Base-by-base conservation (phyloP, 371 early-diverging fungal species). In the Mucor racemosus region DNA sequence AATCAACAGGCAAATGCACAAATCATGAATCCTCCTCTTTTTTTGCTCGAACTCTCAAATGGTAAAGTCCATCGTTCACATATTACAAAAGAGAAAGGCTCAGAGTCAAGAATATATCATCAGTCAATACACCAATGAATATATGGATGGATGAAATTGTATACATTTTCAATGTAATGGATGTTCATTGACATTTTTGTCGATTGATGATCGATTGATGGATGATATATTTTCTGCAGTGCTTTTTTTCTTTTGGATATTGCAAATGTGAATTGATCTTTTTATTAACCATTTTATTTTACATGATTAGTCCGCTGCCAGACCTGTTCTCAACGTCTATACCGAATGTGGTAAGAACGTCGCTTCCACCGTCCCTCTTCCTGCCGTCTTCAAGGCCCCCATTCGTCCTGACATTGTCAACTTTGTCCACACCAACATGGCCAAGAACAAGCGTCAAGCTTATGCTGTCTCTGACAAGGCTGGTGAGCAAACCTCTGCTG, bases 401-500 rank as follows among this genome's bases (percentile, higher is more conserved):
- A 96, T 99, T 85, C 95, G 99, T 84, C 91, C 97, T 68, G 99
- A 99, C 79, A 90, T 99, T 73, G 97, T 99, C 70, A 87, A 92
- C 86, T 91, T 92, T 76, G 98, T 97, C 75, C 96, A 98, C 93
- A 96, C 95, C 84, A 93, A 94, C 90, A 91, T 99, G 85, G 93
- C 92, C 90, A 97, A 98, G 94, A 99, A 99, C 95, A 94, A 91
- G 86, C 96, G 99, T 81, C 99, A 99, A 90, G 92, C 99, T 67
- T 99, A 99, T 88, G 92, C 99, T 72, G 99, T 98, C 75, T 93
- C 92, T 77, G 90, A 90, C 78, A 91, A 94, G 86, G 99, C 99
- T 82, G 99, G 99, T 88, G 98, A 98, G 87, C 98, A 99, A 89
- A 99, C 99, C 82, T 98, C 98, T 68, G 99, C 99, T 68, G 96